Percentiles rank a stretch among this genome's conserved stretches.
These are phyloP conservation scores for Citrullus mucosospermus DNA, from an alignment of 306 rosid genomes.

Conservation along the genomic window DNA sequence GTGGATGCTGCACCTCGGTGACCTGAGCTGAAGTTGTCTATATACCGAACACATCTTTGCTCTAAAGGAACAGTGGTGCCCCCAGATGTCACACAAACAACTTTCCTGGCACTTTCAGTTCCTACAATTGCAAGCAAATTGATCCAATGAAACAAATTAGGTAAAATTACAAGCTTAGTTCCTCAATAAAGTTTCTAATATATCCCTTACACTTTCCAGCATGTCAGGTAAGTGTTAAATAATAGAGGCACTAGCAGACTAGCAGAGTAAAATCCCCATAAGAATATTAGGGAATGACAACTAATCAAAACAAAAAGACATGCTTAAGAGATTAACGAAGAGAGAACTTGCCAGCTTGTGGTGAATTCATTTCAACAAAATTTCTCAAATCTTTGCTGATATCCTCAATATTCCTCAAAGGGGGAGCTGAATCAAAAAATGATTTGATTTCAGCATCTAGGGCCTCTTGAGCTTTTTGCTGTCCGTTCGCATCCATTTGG, in stretches of 20 bases:
- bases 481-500: conserved; percentile 42
- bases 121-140: conserved; percentile 10
- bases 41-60: conserved; percentile 75
- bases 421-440: conserved; percentile 82
- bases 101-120: conserved; percentile 35
- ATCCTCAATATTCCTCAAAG: conserved; percentile 29
- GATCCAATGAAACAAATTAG: background rate
- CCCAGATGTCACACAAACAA: conserved; percentile 88
- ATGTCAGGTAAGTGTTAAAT: background rate
- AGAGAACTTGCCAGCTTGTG: conserved; percentile 28
- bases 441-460: conserved; percentile 41
- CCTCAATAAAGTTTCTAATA: background rate
- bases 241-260: background rate
- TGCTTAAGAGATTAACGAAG: background rate
- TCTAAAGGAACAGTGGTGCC: conserved; percentile 96
- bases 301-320: background rate
- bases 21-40: conserved; percentile 97
- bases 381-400: conserved; percentile 32
- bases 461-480: conserved; percentile 17
- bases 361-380: conserved; percentile 41
- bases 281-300: background rate
- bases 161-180: background rate
- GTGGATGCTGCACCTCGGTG: conserved; percentile 96
- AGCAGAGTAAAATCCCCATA: background rate
- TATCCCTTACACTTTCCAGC: background rate